phyloP scores from a whole-genome alignment of 805 yeast species.

The Myxozyma udenii region DNA sequence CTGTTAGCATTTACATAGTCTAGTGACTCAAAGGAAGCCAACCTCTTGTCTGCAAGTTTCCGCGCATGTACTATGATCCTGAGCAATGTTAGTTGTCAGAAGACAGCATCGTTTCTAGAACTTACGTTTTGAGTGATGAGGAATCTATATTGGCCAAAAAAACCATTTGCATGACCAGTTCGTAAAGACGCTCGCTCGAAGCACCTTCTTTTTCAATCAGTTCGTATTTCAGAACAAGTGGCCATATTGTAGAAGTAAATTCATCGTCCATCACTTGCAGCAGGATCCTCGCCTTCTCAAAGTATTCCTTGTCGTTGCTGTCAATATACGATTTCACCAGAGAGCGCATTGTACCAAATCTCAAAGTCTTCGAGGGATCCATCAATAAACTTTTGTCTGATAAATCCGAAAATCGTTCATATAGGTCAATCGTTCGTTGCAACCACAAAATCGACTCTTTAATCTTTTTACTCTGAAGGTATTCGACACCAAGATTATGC shows the following conservation, averaged over 20 bases:
- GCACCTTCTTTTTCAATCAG: conserved; percentile 3
- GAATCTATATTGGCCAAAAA: not conserved
- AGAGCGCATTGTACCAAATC: conserved; percentile 12
- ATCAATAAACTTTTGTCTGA: not conserved
- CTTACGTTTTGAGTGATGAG: not conserved
- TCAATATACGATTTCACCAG: conserved; percentile 7
- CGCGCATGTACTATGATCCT: conserved; percentile 10
- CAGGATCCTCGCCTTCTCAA: conserved; percentile 10
- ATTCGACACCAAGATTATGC: conserved; percentile 12
- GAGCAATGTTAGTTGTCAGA: too few relatives aligned
- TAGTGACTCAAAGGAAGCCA: not conserved
- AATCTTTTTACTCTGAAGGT: not conserved
- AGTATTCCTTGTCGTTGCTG: not conserved
- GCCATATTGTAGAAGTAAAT: conserved; percentile 16
- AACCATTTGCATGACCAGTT: conserved; percentile 24
- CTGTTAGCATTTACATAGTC: not conserved
- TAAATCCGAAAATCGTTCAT: not conserved
- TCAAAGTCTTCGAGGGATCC: conserved; percentile 6
- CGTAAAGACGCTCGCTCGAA: conserved; percentile 8
- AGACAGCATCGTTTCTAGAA: too few relatives aligned
- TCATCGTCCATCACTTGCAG: conserved; percentile 18
- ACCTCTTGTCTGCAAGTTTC: conserved; percentile 1
- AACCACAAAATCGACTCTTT: conserved; percentile 13
- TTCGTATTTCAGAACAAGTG: conserved; percentile 12
- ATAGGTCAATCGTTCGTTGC: conserved; percentile 7